Conservation (phyloP, 768 basidiomycete genomes). For the Suillus decipiens region DNA sequence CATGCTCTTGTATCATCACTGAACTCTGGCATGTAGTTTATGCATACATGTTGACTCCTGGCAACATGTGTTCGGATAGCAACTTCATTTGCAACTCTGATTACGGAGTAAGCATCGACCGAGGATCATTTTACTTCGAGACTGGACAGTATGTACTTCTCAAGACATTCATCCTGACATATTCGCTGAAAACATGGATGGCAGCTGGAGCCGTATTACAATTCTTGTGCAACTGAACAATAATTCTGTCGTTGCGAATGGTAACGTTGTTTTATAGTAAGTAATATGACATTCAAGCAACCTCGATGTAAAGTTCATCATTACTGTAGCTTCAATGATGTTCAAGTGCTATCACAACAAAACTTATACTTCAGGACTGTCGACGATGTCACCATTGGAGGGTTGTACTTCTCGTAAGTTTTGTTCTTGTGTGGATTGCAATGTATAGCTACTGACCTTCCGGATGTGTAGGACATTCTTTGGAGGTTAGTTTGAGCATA, state of each 20-base stretch:
- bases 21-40: conserved; percentile 53
- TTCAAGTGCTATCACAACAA: conserved; percentile 57
- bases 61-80: conserved; percentile 55
- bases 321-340: conserved; percentile 62
- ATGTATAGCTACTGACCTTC: conserved; percentile 9
- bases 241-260: conserved; percentile 69
- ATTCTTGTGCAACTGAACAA: conserved; percentile 78
- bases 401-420: conserved; percentile 78
- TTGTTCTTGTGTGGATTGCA: conserved; percentile 6
- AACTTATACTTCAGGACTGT: conserved; percentile 65
- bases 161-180: conserved; percentile 1
- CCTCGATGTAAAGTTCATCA: background rate
- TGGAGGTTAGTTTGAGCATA: conserved; percentile 49
- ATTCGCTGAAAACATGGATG: conserved; percentile 6
- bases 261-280: conserved; percentile 68
- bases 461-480: conserved; percentile 66
- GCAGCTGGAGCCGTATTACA: conserved; percentile 71
- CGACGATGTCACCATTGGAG: conserved; percentile 55
- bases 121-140: conserved; percentile 64
- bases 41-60: conserved; percentile 72
- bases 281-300: conserved; percentile 27
- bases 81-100: conserved; percentile 68
- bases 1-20: background rate
- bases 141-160: conserved; percentile 57
- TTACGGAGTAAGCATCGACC: conserved; percentile 74